Base-by-base conservation (phyloP, 371 early-diverging fungal genomes). In the Lichtheimia corymbifera region DNA sequence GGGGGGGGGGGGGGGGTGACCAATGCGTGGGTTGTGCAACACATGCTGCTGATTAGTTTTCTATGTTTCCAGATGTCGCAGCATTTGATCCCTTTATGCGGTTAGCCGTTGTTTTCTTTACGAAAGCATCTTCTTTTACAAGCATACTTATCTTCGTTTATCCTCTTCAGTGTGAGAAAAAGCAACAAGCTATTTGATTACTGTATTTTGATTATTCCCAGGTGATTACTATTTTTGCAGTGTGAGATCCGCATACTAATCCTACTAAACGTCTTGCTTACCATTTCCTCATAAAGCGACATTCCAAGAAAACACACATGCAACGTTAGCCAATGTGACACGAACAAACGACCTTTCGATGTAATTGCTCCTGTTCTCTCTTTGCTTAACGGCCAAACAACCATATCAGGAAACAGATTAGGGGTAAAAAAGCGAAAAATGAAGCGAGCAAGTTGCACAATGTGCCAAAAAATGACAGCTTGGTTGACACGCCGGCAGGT, bases 381-480 rank as follows among this genome's bases (percentile, higher is more conserved):
- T 35, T 35, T 35, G 11, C 11, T 35, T 35, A 35, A 35, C 35
- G 35, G 35, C 35, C 35, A 35, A 35, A 35, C 35, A 35, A 9
- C 35, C 11, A 35, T 35, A 35, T 9, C 11, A 35, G 35, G 35
- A 35, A 35, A 35, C 0, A 6, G 35, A 9, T 35, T 35, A 35
- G 35, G 35, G 35, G 35, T 35, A 35, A 35, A 35, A 28, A 4
- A 28, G 28, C 28, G 28, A 28, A 28, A 5, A 28, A 35, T 35
- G 35, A 35, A 35, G 35, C 11, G 35, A 35, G 9, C 22, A 47
- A 22, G 47, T 47, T 11, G 47, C 47, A 47, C 47, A 22, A n/a
- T 18, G 22, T 47, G 47, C 47, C 47, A 47, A 47, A 47, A 47
- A 22, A 18, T 47, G 47, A 47, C 47, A 47, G 47, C 47, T 47